Base-by-base conservation (phyloP, 345 rosid species). In the Sonneratia alba region DNA sequence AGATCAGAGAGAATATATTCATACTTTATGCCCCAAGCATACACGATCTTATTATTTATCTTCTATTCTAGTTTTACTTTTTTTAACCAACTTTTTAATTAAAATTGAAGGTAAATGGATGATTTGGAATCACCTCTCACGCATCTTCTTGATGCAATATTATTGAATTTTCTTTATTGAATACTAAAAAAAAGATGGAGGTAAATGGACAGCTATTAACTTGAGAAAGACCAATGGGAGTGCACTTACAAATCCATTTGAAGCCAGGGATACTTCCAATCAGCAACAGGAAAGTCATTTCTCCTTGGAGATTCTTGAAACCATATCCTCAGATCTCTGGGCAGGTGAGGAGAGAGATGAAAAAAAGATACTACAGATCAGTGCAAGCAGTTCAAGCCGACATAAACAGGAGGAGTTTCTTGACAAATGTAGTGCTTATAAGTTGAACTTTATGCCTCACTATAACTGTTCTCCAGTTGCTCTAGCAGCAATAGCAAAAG, bases 281-380 rank as follows among this genome's bases (percentile, higher is more conserved):
- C 34, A 6, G 9, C 63, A 57, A n/a, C 13, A n/a, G 32, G 34
- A 22, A n/a, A 38, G 51, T 67, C 49, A 67, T 42, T 67, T 67
- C 32, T 38, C 32, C 49, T 38, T 47, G 22, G 43, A 19, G 49
- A 67, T 67, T 67, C 49, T 67, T 40, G 32, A 67, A 38, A 67
- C 49, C 24, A 19, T 67, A 3, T 67, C 34, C n/a, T 57, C 63
- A 72, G 70, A 42, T 57, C 45, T 72, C 47, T 21, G 37, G 49
- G 62, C 21, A 4, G 68, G 71, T 55, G 69, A 11, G 70, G 66
- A 24, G 13, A 55, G 66, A 13, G 14, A 47, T 47, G 51, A 69
- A 22, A 11, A 3, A n/a, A 9, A n/a, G 63, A 53, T 3, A 19
- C 34, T n/a, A 8, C 11, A n/a, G 19, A 22, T 57, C 63, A 57